Percentiles rank a stretch among this genome's conserved stretches.
These are phyloP conservation scores for Blastomyces silverae DNA, from an alignment of 2,329 filamentous ascomycete genomes.

Conservation along the genomic window DNA sequence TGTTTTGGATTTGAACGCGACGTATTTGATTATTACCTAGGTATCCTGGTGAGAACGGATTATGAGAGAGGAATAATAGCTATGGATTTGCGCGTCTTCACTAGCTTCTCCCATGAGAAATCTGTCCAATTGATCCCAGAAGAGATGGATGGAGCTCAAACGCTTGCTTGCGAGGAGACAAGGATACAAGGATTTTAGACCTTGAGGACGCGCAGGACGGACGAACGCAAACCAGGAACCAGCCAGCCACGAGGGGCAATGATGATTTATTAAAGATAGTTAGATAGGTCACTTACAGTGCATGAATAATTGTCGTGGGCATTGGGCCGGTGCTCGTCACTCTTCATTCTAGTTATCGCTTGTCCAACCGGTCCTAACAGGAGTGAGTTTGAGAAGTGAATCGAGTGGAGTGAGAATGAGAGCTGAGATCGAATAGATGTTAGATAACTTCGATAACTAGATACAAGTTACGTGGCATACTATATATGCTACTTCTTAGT, in stretches of 20 bases:
- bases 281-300: too few species aligned
- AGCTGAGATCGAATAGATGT: not conserved
- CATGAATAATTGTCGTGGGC: too few species aligned
- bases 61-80: not conserved
- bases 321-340: too few species aligned
- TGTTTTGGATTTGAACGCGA: not conserved
- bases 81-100: not conserved
- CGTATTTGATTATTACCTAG: not conserved
- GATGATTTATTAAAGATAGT: not conserved
- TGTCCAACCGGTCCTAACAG: too few species aligned
- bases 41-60: not conserved
- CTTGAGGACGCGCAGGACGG: not conserved
- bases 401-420: not conserved
- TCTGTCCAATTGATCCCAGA: not conserved
- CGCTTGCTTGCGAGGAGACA: not conserved
- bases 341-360: not conserved
- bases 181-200: not conserved
- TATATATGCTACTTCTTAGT: too few species aligned
- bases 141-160: not conserved
- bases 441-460: not conserved
- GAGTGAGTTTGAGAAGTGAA: not conserved
- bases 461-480: too few species aligned
- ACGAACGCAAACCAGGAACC: not conserved
- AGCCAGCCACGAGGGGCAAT: not conserved
- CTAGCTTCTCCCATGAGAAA: not conserved